phyloP scores from a whole-genome alignment of 805 yeast species.

The Sugiyamaella qingdaonensis region DNA sequence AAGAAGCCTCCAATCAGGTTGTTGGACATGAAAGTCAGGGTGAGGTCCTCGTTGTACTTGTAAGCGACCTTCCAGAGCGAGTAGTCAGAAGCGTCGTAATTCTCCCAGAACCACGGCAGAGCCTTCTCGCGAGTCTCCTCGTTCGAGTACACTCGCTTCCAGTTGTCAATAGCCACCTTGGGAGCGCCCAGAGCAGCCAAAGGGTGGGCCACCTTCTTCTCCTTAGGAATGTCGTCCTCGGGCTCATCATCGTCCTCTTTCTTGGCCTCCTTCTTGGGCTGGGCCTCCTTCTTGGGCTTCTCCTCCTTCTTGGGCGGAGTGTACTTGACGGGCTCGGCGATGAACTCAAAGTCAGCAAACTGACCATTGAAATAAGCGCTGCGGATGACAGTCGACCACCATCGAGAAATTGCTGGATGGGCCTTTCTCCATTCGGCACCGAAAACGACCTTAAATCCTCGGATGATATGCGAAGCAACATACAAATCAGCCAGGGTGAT shows the following conservation, averaged over 20 bases:
- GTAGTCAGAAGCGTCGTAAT: constrained; percentile 89
- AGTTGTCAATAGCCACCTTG: constrained; percentile 71
- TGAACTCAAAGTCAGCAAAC: constrained; percentile 51
- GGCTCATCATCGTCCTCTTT: constrained; percentile 29
- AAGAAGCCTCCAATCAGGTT: constrained; percentile 97
- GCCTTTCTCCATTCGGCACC: constrained; percentile 61
- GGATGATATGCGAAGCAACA: constrained; percentile 44
- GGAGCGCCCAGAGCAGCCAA: constrained; percentile 74
- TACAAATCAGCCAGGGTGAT: constrained; percentile 62
- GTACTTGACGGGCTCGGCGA: constrained; percentile 61
- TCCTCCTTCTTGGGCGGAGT: constrained; percentile 75
- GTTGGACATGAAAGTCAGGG: constrained; percentile 96
- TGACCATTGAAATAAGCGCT: constrained; percentile 43
- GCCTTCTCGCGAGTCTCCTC: constrained; percentile 94
- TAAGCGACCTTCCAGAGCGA: constrained; percentile 92
- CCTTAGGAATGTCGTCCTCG: constrained; percentile 44
- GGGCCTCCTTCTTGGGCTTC: constrained; percentile 43
- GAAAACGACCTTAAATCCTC: constrained; percentile 56
- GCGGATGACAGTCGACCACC: constrained; percentile 56
- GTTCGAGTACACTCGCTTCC: constrained; percentile 96
- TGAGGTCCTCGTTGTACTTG: constrained; percentile 97
- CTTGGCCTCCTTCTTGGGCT: constrained; percentile 37
- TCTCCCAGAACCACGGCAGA: constrained; percentile 97
- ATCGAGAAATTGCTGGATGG: constrained; percentile 62
- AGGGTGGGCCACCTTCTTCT: constrained; percentile 86